Base-by-base conservation (phyloP, 345 rosid species). In the Stellera chamaejasme region DNA sequence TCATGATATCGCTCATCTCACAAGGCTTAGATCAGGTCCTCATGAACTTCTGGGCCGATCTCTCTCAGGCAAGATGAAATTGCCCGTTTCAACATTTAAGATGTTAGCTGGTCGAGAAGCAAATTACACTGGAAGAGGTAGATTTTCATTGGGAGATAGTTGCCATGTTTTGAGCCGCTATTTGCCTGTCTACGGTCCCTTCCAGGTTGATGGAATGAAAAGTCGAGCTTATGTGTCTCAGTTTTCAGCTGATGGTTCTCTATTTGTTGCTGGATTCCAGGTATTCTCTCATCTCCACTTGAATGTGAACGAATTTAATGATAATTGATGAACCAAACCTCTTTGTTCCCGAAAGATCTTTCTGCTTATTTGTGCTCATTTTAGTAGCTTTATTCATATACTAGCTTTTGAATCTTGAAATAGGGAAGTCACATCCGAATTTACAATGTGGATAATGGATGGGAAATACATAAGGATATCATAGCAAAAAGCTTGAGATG, bases 21-120 rank as follows among this genome's bases (percentile, higher is more conserved):
- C 83, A 1, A 75, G 66, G 53, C 75, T 79, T 32, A 79, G 81
- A 50, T 79, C 91, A 10, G 27, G 14, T 9, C 87, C 90, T 19
- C 69, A 75, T 65, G 63, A 58, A 52, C 64, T 44, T 52, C 53
- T 80, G 28, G 48, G 69, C 52, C 58, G 63, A 56, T 45, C 48
- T 43, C 41, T 23, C 2, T 68, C 69, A 13, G 74, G 73, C 2
- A 59, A 63, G 58, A 13, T 42, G 55, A 72, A 57, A 51, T 60
- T 63, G 45, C 78, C 77, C 10, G 84, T 84, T 59, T 75, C 87
- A 3, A 73, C 85, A 1, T 60, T 77, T 47, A 77, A 75, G 57
- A 79, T 84, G 87, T 69, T 84, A 82, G 77, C 59, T 45, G 84
- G 82, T 27, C 71, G 91, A 60, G 91, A 84, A 64, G 65, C 75